A percentile compares a stretch with the other conserved stretches of the same genome.
These are phyloP conservation scores for Brettanomyces sp. DNA, from an alignment of 805 yeast species.

Conservation along the genomic window DNA sequence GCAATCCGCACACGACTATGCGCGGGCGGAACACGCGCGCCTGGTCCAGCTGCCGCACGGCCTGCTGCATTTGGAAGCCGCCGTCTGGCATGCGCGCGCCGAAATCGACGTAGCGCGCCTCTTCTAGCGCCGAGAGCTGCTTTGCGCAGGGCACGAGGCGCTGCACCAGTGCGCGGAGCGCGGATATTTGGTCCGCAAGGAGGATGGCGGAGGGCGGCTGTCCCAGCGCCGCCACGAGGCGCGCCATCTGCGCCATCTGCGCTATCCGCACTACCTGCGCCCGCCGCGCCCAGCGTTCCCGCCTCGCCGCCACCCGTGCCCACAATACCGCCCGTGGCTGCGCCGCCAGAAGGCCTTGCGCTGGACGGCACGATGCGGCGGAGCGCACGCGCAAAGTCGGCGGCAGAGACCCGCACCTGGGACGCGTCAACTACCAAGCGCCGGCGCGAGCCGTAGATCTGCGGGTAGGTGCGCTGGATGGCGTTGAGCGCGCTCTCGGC, in stretches of 20 bases:
- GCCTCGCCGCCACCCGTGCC: conserved; percentile 29
- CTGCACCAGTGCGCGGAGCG: conserved; percentile 39
- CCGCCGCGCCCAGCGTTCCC: conserved; percentile 44
- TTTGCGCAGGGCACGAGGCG: conserved; percentile 52
- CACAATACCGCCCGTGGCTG: conserved; percentile 22
- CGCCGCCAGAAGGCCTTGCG: conserved; percentile 65
- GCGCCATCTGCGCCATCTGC: conserved; percentile 48
- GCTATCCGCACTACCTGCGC: conserved; percentile 66
- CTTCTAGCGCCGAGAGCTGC: conserved; percentile 52
- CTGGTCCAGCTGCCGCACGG: conserved; percentile 28
- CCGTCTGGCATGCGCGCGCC: conserved; percentile 39
- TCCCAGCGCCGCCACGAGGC: conserved; percentile 41
- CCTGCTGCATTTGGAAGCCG: conserved; percentile 53
- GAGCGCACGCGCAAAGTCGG: conserved; percentile 79
- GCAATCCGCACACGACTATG: conserved; percentile 58
- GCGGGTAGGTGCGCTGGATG: conserved; percentile 88
- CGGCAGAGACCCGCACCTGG: conserved; percentile 61
- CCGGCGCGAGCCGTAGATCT: conserved; percentile 69
- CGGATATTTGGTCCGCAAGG: conserved; percentile 39
- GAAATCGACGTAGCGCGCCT: conserved; percentile 55
- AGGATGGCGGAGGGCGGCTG: conserved; percentile 46
- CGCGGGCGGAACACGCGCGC: conserved; percentile 77
- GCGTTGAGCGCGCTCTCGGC: conserved; percentile 92
- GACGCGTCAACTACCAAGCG: conserved; percentile 68
- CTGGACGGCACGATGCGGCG: conserved; percentile 89